Percentiles rank a stretch among this genome's conserved stretches.
phyloP scores from a whole-genome alignment of 441 rosid genomes.

The Populus hybrid region DNA sequence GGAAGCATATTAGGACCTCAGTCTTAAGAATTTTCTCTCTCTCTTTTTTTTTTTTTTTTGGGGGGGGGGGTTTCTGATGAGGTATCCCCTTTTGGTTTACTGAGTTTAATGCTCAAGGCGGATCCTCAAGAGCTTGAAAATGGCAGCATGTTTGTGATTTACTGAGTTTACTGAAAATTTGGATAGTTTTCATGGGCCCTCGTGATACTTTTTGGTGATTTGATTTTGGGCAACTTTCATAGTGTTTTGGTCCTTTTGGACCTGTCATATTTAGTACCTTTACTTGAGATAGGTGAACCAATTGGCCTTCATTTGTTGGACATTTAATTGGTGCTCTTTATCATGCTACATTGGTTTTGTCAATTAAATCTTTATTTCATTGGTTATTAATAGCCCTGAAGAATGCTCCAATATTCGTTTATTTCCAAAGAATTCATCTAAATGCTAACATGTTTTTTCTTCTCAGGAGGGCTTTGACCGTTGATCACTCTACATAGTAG shows the following conservation, averaged over 20 bases:
- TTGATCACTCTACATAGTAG: slow-evolving; percentile 15
- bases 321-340: slow-evolving; percentile 1
- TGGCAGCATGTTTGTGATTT: neutral
- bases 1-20: neutral
- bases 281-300: neutral
- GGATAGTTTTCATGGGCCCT: neutral
- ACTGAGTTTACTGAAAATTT: neutral
- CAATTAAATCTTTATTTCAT: neutral
- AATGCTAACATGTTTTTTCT: neutral
- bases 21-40: neutral
- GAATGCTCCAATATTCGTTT: neutral
- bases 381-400: neutral
- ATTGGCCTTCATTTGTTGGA: neutral
- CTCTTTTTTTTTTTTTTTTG: no score
- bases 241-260: neutral
- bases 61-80: no score
- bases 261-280: neutral
- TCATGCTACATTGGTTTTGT: neutral
- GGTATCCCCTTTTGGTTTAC: neutral
- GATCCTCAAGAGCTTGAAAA: neutral
- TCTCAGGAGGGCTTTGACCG: slow-evolving; percentile 33
- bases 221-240: neutral
- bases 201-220: slow-evolving; percentile 3
- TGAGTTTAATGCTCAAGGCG: neutral
- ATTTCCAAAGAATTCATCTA: neutral